Percentiles rank a stretch among this genome's conserved stretches.
Conservation (phyloP, 2,329 filamentous ascomycete species). For the Fusarium tanahbumbuense region DNA sequence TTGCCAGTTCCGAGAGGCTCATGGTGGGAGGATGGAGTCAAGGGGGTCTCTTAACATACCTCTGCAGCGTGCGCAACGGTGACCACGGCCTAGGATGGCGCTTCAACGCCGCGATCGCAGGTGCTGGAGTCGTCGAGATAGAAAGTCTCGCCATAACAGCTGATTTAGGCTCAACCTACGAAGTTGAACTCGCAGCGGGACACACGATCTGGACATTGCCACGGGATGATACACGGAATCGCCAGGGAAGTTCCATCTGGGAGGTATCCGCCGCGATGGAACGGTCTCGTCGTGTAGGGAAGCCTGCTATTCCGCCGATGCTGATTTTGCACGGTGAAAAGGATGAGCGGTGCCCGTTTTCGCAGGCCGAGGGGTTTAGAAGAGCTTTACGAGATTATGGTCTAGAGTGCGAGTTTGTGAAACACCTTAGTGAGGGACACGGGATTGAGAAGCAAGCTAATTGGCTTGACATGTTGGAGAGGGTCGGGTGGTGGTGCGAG, state of each 20-base stretch:
- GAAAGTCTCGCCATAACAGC: slow-evolving; percentile 52
- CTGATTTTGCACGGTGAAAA: slow-evolving; percentile 31
- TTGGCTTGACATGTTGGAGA: slow-evolving; percentile 37
- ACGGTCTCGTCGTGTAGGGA: not conserved
- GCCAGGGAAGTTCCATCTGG: slow-evolving; percentile 32
- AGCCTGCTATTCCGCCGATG: slow-evolving; percentile 18
- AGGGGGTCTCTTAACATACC: slow-evolving; percentile 54
- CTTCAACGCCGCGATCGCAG: slow-evolving; percentile 52
- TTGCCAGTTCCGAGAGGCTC: slow-evolving; percentile 48
- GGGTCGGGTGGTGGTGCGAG: slow-evolving; percentile 26
- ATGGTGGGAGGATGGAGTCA: slow-evolving; percentile 54
- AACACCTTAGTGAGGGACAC: slow-evolving; percentile 19
- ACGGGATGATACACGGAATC: slow-evolving; percentile 19
- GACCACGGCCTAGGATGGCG: slow-evolving; percentile 49
- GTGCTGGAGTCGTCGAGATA: slow-evolving; percentile 52
- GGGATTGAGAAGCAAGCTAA: slow-evolving; percentile 14
- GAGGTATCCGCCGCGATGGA: slow-evolving; percentile 15
- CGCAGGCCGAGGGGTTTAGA: slow-evolving; percentile 19
- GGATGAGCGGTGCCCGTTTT: slow-evolving; percentile 33
- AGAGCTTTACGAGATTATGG: slow-evolving; percentile 15
- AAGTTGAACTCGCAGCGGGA: slow-evolving; percentile 24
- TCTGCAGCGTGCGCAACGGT: slow-evolving; percentile 52
- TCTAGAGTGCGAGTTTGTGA: slow-evolving; percentile 27
- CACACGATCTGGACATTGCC: slow-evolving; percentile 17
- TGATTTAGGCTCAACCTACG: slow-evolving; percentile 23